Evolutionary conservation across 179 eudicot species (phyloP).

Genomic region (Vitellaria paradoxa): DNA sequence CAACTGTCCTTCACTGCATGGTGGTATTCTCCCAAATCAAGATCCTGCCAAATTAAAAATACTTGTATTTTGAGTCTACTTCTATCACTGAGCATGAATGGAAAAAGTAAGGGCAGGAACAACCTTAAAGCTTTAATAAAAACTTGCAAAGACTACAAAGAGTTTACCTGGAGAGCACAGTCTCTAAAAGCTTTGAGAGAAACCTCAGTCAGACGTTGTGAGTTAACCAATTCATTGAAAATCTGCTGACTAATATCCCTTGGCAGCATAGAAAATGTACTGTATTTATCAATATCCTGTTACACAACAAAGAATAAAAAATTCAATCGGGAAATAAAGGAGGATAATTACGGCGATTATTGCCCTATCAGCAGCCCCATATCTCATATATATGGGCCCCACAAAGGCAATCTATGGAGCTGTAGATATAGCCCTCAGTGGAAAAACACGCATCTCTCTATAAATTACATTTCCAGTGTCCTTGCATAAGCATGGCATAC

Average conservation of each 20-base stretch:
- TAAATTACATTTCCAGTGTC: background rate
- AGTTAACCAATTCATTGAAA: slow-evolving; percentile 55
- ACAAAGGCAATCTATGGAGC: background rate
- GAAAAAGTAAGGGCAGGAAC: background rate
- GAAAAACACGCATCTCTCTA: background rate
- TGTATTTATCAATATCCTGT: slow-evolving; percentile 69
- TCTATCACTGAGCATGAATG: background rate
- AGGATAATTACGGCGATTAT: background rate
- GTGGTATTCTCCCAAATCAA: slow-evolving; percentile 78
- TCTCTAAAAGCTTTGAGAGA: slow-evolving; percentile 78
- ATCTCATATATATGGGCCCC: background rate
- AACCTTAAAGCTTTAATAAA: background rate
- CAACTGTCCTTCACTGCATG: slow-evolving; percentile 74
- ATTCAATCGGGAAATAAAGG: background rate
- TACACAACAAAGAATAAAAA: slow-evolving; percentile 1
- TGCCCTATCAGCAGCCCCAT: background rate
- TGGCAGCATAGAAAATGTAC: slow-evolving; percentile 68
- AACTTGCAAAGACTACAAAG: background rate
- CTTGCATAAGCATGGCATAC: slow-evolving; percentile 27
- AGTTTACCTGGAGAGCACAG: slow-evolving; percentile 79
- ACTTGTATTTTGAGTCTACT: background rate
- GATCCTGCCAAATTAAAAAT: slow-evolving; percentile 49
- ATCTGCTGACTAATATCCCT: slow-evolving; percentile 88
- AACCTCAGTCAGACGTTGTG: slow-evolving; percentile 52
- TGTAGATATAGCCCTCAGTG: background rate